A percentile compares a stretch with the other conserved stretches of the same genome.
These are phyloP conservation scores for Rutstroemia sp. DNA, from an alignment of 2,329 filamentous ascomycete species.

Conservation along the genomic window DNA sequence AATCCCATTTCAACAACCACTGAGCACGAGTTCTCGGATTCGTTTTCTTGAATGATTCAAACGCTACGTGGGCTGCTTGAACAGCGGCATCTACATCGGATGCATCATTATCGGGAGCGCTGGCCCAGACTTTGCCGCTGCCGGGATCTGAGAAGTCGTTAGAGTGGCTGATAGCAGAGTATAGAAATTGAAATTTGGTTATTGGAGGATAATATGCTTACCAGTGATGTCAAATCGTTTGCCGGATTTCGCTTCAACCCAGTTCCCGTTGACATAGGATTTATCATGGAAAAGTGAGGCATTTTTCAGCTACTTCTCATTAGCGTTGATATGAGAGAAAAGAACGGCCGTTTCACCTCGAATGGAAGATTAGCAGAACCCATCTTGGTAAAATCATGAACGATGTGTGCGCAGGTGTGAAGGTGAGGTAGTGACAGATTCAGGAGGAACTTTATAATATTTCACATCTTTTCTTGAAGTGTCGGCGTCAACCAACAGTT, in stretches of 20 bases:
- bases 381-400: not conserved
- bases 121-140: slow-evolving; percentile 35
- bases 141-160: slow-evolving; percentile 36
- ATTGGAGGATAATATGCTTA: slow-evolving; percentile 18
- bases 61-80: slow-evolving; percentile 51
- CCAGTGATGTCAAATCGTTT: slow-evolving; percentile 50
- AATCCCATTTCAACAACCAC: slow-evolving; percentile 57
- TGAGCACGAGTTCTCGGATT: slow-evolving; percentile 55
- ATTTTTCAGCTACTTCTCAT: slow-evolving; percentile 40
- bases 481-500: too few relatives aligned
- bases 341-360: not conserved
- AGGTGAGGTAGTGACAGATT: too few relatives aligned
- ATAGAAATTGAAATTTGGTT: not conserved
- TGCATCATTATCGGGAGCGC: slow-evolving; percentile 35
- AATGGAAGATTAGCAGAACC: slow-evolving; percentile 17
- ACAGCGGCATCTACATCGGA: slow-evolving; percentile 57
- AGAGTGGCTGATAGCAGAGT: not conserved
- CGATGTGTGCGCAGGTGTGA: too few relatives aligned
- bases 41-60: slow-evolving; percentile 50
- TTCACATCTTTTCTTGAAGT: too few relatives aligned
- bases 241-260: slow-evolving; percentile 47
- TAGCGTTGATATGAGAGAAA: not conserved
- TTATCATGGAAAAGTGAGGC: slow-evolving; percentile 46
- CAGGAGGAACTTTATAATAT: too few relatives aligned
- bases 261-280: slow-evolving; percentile 47